Conservation (phyloP, 2,329 filamentous ascomycete genomes). For the Sordariomycetes sp. region DNA sequence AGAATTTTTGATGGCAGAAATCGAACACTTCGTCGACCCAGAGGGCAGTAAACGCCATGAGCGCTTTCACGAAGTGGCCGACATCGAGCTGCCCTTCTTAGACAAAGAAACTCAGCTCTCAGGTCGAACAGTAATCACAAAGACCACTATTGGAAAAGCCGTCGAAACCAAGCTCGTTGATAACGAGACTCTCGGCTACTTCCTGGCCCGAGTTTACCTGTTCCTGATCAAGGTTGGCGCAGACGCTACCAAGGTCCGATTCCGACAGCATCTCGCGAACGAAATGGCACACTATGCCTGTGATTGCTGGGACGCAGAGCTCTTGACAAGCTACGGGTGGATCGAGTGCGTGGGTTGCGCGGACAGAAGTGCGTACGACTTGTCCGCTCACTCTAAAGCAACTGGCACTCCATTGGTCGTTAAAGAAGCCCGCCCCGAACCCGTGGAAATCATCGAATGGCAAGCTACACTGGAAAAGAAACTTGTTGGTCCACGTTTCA, state of each 20-base stretch:
- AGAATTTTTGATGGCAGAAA: conserved; percentile 62
- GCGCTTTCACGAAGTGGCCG: conserved; percentile 51
- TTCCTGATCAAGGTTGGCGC: conserved; percentile 56
- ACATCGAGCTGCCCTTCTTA: conserved; percentile 51
- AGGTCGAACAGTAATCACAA: conserved; percentile 47
- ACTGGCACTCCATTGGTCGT: conserved; percentile 54
- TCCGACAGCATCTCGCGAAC: conserved; percentile 61
- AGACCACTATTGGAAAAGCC: conserved; percentile 52
- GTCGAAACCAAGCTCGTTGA: conserved; percentile 53
- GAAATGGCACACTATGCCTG: conserved; percentile 67
- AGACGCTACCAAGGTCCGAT: conserved; percentile 54
- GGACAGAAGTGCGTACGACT: conserved; percentile 57
- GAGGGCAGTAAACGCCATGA: conserved; percentile 53
- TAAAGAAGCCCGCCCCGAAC: conserved; percentile 49
- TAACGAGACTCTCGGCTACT: conserved; percentile 63
- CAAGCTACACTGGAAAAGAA: conserved; percentile 57
- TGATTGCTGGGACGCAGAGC: conserved; percentile 64
- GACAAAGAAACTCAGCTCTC: conserved; percentile 51
- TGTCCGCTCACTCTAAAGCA: conserved; percentile 56
- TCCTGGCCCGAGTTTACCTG: conserved; percentile 54
- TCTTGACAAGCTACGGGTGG: conserved; percentile 59
- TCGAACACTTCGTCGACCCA: conserved; percentile 62
- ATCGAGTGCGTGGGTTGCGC: conserved; percentile 63
- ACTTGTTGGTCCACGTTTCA: conserved; percentile 58
- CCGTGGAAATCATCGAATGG: conserved; percentile 53